Percentiles rank a stretch among this genome's conserved stretches.
Conservation (phyloP, 2,329 filamentous ascomycete species). For the Rhexocercosporidium sp. region DNA sequence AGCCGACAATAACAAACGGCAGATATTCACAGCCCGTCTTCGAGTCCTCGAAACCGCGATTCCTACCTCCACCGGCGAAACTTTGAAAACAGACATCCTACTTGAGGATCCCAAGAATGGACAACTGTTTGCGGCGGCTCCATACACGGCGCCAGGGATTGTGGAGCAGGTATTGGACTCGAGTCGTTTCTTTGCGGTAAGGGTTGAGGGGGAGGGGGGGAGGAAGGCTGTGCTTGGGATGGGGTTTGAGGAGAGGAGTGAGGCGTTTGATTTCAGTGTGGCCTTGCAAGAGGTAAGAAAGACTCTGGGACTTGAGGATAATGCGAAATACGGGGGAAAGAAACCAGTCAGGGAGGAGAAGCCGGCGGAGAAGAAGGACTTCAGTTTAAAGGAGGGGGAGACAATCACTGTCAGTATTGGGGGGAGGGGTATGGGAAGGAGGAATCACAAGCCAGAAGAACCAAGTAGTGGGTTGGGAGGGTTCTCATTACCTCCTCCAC, state of each 20-base stretch:
- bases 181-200: constrained; percentile 82
- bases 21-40: constrained; percentile 85
- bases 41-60: constrained; percentile 79
- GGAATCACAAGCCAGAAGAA: constrained; percentile 36
- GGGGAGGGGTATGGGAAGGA: constrained; percentile 49
- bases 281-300: constrained; percentile 79
- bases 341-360: constrained; percentile 42
- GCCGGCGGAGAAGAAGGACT: constrained; percentile 68
- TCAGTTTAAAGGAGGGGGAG: constrained; percentile 87
- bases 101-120: constrained; percentile 77
- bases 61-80: constrained; percentile 49
- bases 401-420: constrained; percentile 84
- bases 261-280: constrained; percentile 86
- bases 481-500: constrained; percentile 77
- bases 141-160: constrained; percentile 68
- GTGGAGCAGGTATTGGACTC: constrained; percentile 83
- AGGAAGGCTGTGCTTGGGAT: constrained; percentile 82
- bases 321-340: constrained; percentile 39
- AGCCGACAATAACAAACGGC: constrained; percentile 64
- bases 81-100: constrained; percentile 74
- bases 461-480: constrained; percentile 31
- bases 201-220: constrained; percentile 76
- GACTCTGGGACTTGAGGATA: constrained; percentile 65
- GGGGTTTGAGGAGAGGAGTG: constrained; percentile 84
- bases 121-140: constrained; percentile 82